Conservation (phyloP, 345 rosid species). For the Populus pruinosa region DNA sequence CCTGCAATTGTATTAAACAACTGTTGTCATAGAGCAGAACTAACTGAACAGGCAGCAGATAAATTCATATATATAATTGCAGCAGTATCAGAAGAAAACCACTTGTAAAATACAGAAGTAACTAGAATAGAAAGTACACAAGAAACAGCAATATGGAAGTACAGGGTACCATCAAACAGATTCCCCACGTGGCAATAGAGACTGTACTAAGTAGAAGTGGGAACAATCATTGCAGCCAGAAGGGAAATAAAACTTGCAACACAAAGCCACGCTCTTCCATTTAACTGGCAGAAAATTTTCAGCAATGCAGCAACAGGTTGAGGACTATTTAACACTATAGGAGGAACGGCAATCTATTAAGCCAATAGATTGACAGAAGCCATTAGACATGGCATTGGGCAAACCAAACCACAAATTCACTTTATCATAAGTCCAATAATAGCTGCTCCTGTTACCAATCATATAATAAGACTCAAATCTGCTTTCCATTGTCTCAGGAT, state of each 20-base stretch:
- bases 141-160: background rate
- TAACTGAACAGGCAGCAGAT: background rate
- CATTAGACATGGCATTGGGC: background rate
- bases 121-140: background rate
- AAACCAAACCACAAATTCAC: background rate
- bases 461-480: background rate
- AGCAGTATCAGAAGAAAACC: background rate
- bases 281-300: background rate
- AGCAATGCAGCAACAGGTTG: background rate
- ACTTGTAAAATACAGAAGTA: background rate
- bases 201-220: background rate
- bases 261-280: background rate
- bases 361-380: background rate
- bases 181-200: background rate
- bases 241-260: background rate
- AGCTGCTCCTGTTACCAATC: background rate
- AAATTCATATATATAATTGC: background rate
- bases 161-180: background rate
- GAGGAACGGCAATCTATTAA: background rate
- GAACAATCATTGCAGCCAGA: background rate
- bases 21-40: background rate
- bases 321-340: background rate
- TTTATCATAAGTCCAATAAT: background rate
- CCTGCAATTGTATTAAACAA: background rate
- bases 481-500: background rate